Percentiles rank a stretch among this genome's conserved stretches.
These are phyloP conservation scores for Teratosphaeria nubilosa DNA, from an alignment of 2,329 filamentous ascomycete species.

Conservation along the genomic window DNA sequence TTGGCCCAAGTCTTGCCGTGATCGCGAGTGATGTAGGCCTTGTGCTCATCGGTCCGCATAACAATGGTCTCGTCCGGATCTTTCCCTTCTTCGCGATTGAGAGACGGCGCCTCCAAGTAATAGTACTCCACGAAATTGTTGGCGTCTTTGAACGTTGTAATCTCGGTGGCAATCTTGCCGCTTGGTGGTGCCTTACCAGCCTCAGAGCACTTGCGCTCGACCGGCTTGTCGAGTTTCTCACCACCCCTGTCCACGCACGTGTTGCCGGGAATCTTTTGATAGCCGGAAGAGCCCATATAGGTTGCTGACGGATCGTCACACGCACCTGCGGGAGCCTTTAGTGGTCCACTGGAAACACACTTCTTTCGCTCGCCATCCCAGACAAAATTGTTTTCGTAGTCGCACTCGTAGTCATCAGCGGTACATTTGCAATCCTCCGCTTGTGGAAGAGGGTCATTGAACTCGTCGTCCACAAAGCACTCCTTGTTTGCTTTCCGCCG, in stretches of 20 bases:
- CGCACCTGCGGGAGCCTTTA: constrained; percentile 58
- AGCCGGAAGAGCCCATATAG: constrained; percentile 81
- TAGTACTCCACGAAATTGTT: constrained; percentile 46
- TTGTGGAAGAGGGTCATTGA: constrained; percentile 63
- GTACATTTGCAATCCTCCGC: constrained; percentile 72
- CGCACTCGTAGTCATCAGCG: constrained; percentile 84
- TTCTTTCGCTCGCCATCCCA: constrained; percentile 60
- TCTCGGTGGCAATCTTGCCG: constrained; percentile 55
- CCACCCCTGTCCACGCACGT: constrained; percentile 34
- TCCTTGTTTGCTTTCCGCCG: constrained; percentile 79
- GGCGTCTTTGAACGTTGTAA: constrained; percentile 51
- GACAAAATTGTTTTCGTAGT: constrained; percentile 54
- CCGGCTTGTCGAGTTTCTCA: constrained; percentile 35
- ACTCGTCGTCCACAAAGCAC: constrained; percentile 80
- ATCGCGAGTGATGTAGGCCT: constrained; percentile 67
- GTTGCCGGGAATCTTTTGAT: constrained; percentile 70
- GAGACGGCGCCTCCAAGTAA: constrained; percentile 59
- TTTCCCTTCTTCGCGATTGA: constrained; percentile 51
- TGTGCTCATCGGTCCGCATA: constrained; percentile 47
- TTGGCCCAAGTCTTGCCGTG: constrained; percentile 79
- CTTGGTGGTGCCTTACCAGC: constrained; percentile 43
- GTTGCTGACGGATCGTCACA: constrained; percentile 64
- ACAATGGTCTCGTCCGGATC: constrained; percentile 64
- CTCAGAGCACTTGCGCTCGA: constrained; percentile 69
- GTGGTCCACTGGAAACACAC: constrained; percentile 55